Percentiles rank a stretch among this genome's conserved stretches.
phyloP scores from a whole-genome alignment of 768 basidiomycete genomes.

The Boletus sp. region DNA sequence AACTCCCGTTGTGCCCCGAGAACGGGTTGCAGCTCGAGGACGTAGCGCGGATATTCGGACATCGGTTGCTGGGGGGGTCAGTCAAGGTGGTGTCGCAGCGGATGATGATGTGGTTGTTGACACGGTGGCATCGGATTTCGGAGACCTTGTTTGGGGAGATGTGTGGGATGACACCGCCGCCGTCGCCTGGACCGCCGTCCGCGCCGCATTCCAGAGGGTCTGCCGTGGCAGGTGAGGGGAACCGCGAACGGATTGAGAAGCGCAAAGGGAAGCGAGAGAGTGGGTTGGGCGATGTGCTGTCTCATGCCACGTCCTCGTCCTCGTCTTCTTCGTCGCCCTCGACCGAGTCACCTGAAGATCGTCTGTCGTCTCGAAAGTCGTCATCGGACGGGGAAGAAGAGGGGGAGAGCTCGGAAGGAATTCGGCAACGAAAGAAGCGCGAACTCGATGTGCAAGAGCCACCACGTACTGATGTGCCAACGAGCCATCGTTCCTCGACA shows the following conservation, averaged over 20 bases:
- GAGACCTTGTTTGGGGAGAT: constrained; percentile 23
- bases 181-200: constrained; percentile 3
- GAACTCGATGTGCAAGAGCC: constrained; percentile 9
- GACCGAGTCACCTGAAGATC: constrained; percentile 12
- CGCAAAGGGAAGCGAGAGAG: constrained; percentile 12
- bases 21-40: constrained; percentile 46
- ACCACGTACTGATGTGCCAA: neutral
- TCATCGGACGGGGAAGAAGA: constrained; percentile 13
- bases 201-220: neutral
- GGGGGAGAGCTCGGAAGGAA: constrained; percentile 7
- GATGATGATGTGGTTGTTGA: constrained; percentile 34
- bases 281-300: neutral
- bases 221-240: neutral
- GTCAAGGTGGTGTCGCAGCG: constrained; percentile 22
- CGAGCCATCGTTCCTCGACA: neutral
- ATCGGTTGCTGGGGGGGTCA: constrained; percentile 36
- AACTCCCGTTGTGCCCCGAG: constrained; percentile 47
- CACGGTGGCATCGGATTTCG: constrained; percentile 26
- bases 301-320: constrained; percentile 1
- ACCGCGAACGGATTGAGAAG: constrained; percentile 12
- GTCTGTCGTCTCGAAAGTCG: constrained; percentile 3
- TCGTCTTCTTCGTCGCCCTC: constrained; percentile 11
- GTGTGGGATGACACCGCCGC: constrained; percentile 21
- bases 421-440: constrained; percentile 20
- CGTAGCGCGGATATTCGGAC: constrained; percentile 46